Evolutionary conservation across 1,139 yeast species (phyloP), one percentile per base, ranked within the genome.

Genomic region (Blastobotrys malaysiensis): DNA sequence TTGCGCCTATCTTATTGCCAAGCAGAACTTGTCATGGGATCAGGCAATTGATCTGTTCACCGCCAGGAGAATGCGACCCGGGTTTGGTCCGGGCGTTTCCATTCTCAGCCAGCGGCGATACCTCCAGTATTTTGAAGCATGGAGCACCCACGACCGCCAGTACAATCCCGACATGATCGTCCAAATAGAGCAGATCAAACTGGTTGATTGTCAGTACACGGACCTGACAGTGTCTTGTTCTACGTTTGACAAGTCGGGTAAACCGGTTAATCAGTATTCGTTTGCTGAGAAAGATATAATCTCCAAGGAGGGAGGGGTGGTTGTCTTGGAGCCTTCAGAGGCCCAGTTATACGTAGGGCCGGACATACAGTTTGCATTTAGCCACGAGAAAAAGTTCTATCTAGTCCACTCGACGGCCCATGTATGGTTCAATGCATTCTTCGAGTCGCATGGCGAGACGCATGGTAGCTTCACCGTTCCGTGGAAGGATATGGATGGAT

Each of bases 401-500:
- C 53, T 63, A 16, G 49, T 57, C n/a, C 63, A 63, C 52, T 57
- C 65, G 39, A 54, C 58, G 3, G 68, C 69, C 1, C 54, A 57
- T 13, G 58, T 63, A 16, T 70, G 75, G 72, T 68, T 73, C 61
- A 73, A 73, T 55, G 64, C 66, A 1, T 61, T 60, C 52, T 68
- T 71, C 53, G 77, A 73, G 58, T 61, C 65, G 3, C 50, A 56
- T 1, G 59, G 58, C 2, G 55, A 53, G 19, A 51, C 54, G 27
- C 52, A 57, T 43, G 65, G 69, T 47, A 53, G 63, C 43, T 63
- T 68, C 46, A 54, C 57, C 7, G 63, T 72, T 3, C 51, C 56
- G 5, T 86, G 91, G 95, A 73, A 74, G 2, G 77, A 81, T 1
- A 69, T 86, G 57, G 96, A 89, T 65, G 96, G 96, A 0, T 77